A percentile compares a stretch with the other conserved stretches of the same genome.
phyloP scores from a whole-genome alignment of 495 filamentous ascomycete genomes.

The Poronia punctata region DNA sequence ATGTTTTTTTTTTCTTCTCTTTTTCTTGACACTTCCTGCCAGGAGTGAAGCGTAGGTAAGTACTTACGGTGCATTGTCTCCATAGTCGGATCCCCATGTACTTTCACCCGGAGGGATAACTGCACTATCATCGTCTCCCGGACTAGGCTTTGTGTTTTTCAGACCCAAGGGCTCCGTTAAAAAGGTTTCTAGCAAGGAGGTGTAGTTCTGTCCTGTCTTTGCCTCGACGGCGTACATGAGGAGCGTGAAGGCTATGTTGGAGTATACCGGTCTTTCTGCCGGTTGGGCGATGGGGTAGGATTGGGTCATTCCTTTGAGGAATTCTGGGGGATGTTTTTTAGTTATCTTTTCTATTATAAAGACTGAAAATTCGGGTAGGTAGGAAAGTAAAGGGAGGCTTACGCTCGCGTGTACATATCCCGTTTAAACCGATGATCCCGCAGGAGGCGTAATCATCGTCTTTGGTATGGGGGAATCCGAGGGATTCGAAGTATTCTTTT shows the following conservation, averaged over 20 bases:
- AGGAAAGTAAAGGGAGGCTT: neutral
- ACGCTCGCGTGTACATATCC: slow-evolving; percentile 10
- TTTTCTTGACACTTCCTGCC: too few relatives aligned
- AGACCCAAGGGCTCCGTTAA: slow-evolving; percentile 35
- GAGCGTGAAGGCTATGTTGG: slow-evolving; percentile 39
- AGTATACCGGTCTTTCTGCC: slow-evolving; percentile 37
- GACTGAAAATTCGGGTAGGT: too few relatives aligned
- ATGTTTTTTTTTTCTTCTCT: neutral
- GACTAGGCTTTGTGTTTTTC: slow-evolving; percentile 20
- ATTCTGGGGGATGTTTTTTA: slow-evolving; percentile 24
- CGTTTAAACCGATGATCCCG: slow-evolving; percentile 15
- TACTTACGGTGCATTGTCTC: slow-evolving; percentile 11
- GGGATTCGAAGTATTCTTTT: slow-evolving; percentile 14
- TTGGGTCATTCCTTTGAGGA: slow-evolving; percentile 30
- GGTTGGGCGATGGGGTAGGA: slow-evolving; percentile 32
- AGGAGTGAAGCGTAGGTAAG: too few relatives aligned
- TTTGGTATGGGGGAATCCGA: slow-evolving; percentile 18
- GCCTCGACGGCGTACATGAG: slow-evolving; percentile 37
- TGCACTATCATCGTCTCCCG: slow-evolving; percentile 14
- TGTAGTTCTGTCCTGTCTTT: slow-evolving; percentile 31
- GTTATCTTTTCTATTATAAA: neutral
- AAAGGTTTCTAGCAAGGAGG: slow-evolving; percentile 29
- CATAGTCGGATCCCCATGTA: slow-evolving; percentile 12
- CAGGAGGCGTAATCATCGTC: slow-evolving; percentile 17
- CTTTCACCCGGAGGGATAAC: slow-evolving; percentile 20